These are phyloP conservation scores for Aschersonia sp. DNA, from an alignment of 2,329 filamentous ascomycete genomes.

Conservation along the genomic window DNA sequence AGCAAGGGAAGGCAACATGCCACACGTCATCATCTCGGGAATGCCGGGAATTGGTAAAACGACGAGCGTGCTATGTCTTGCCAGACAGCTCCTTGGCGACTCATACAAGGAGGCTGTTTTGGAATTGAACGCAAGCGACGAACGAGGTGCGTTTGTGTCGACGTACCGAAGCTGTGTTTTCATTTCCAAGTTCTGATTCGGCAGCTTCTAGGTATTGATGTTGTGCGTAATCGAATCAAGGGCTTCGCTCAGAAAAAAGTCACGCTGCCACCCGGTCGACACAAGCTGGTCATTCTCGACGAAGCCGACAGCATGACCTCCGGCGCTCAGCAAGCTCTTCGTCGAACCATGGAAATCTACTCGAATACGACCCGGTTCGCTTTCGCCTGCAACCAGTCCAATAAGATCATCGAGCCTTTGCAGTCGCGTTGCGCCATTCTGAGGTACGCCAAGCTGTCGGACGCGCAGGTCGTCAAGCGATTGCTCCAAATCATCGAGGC, in stretches of 20 bases:
- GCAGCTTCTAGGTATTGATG: conserved; percentile 60
- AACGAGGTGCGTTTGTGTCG: conserved; percentile 46
- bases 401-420: conserved; percentile 98
- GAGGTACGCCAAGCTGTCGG: conserved; percentile 81
- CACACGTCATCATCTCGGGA: conserved; percentile 96
- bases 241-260: conserved; percentile 99
- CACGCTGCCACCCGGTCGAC: conserved; percentile 74
- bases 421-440: conserved; percentile 95
- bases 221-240: conserved; percentile 94
- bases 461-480: conserved; percentile 82
- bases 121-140: conserved; percentile 91
- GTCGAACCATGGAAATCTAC: conserved; percentile 98
- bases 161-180: too few species aligned
- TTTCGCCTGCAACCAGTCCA: conserved; percentile 96
- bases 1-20: conserved; percentile 97
- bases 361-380: conserved; percentile 92
- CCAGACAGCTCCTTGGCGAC: conserved; percentile 79
- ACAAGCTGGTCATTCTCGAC: conserved; percentile 95
- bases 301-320: conserved; percentile 98
- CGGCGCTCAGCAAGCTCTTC: conserved; percentile 85
- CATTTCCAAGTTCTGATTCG: too few species aligned
- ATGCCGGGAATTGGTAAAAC: conserved; percentile 99
- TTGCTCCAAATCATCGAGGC: conserved; percentile 85
- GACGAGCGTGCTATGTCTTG: conserved; percentile 84
- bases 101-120: conserved; percentile 95